phyloP scores from a whole-genome alignment of 768 basidiomycete species.

The Amanita subjunquillea region DNA sequence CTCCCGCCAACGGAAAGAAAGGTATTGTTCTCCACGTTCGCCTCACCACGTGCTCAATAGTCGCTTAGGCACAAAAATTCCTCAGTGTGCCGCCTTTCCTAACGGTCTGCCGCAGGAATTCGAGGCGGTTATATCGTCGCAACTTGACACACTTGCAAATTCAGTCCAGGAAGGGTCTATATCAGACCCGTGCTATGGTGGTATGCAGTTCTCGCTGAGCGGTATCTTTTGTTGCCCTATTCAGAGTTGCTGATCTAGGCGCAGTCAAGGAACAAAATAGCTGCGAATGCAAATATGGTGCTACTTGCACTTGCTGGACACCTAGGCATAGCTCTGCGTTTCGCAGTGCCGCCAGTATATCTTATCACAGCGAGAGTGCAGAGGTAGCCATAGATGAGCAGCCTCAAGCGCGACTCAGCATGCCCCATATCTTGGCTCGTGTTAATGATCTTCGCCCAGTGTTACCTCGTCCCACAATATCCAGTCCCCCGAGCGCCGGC shows the following conservation, averaged over 20 bases:
- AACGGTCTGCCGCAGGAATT: constrained; percentile 63
- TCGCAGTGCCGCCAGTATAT: constrained; percentile 18
- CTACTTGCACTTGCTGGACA: constrained; percentile 48
- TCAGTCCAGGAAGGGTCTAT: constrained; percentile 33
- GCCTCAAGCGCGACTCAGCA: constrained; percentile 4
- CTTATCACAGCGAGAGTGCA: constrained; percentile 6
- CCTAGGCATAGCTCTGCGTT: constrained; percentile 33
- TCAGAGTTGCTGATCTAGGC: constrained; percentile 33
- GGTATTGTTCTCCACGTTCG: constrained; percentile 34
- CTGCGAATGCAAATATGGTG: constrained; percentile 42
- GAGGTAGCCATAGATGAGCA: neutral
- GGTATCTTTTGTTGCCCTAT: constrained; percentile 21
- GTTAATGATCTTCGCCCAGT: constrained; percentile 61
- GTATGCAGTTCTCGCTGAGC: constrained; percentile 45
- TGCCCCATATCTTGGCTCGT: constrained; percentile 44
- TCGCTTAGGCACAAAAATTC: constrained; percentile 41
- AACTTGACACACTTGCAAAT: constrained; percentile 9
- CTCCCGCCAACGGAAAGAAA: constrained; percentile 40
- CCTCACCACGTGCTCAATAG: constrained; percentile 32
- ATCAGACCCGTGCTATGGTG: constrained; percentile 55
- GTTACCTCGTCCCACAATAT: constrained; percentile 43
- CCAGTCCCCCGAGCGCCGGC: constrained; percentile 18
- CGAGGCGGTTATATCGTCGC: constrained; percentile 50
- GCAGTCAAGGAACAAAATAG: constrained; percentile 26
- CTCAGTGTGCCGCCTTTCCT: constrained; percentile 70